Evolutionary conservation across 192 early-diverging fungal species (phyloP).

Genomic region (Tieghemiomyces parasiticus): DNA sequence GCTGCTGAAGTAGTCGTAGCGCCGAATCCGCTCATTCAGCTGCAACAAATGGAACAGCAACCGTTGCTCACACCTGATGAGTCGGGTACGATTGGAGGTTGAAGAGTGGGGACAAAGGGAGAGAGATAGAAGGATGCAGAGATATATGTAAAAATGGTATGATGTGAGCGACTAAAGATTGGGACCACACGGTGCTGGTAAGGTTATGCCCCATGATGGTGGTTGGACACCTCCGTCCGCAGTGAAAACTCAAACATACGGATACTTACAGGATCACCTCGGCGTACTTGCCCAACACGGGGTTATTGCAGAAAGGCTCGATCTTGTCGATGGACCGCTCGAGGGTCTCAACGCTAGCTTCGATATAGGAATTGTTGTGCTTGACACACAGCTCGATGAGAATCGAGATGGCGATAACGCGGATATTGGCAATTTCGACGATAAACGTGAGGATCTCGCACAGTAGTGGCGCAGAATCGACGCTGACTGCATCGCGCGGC

Average conservation of each 20-base stretch:
- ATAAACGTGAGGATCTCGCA: background rate
- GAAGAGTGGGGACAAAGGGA: no score
- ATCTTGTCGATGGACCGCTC: background rate
- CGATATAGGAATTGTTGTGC: slow-evolving; percentile 3
- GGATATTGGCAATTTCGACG: background rate
- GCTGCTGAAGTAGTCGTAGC: slow-evolving; percentile 5
- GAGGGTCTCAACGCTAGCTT: background rate
- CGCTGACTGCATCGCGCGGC: background rate
- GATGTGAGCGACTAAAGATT: no score
- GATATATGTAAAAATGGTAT: no score
- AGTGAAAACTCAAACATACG: no score
- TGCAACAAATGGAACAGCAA: background rate
- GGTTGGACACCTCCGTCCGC: no score
- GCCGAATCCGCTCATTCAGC: slow-evolving; percentile 4
- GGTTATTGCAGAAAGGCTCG: background rate
- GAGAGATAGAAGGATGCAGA: no score
- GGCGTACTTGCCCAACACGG: background rate
- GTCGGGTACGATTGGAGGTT: no score
- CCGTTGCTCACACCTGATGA: background rate
- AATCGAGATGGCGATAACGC: background rate
- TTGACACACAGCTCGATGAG: background rate
- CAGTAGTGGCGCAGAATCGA: background rate
- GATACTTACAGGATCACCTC: background rate
- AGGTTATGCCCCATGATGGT: no score
- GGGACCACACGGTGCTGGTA: no score